Conservation (phyloP, 148 eudicot species). For the Oxyria digyna region DNA sequence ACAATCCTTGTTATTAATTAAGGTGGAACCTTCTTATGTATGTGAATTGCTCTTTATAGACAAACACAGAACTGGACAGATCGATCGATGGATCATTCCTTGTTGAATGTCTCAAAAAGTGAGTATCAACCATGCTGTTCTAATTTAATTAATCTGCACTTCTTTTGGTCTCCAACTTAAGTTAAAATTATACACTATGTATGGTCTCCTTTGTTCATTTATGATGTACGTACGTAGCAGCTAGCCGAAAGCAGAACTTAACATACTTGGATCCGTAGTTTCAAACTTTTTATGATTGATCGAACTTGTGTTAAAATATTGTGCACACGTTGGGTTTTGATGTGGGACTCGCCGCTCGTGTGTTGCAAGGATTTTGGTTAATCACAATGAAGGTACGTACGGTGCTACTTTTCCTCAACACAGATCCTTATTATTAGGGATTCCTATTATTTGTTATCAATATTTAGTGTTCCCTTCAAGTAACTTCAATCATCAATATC, state of each 20-base stretch:
- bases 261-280: background rate
- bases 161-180: background rate
- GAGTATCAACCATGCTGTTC: background rate
- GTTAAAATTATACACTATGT: too few relatives aligned
- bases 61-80: background rate
- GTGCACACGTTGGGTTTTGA: background rate
- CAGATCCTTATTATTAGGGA: background rate
- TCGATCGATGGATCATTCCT: background rate
- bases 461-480: background rate
- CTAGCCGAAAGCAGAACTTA: background rate
- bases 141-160: background rate
- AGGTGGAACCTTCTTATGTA: background rate
- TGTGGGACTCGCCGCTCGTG: slow-evolving; percentile 5
- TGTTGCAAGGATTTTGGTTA: background rate
- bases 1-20: background rate
- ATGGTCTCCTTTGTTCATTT: too few relatives aligned
- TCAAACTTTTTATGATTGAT: too few relatives aligned
- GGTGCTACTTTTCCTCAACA: background rate
- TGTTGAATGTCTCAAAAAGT: background rate
- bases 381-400: background rate
- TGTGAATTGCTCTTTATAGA: background rate
- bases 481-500: background rate
- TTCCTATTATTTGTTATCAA: background rate
- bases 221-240: too few relatives aligned
- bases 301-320: background rate